A percentile compares a stretch with the other conserved stretches of the same genome.
These are phyloP conservation scores for Neurospora sp. DNA, from an alignment of 495 filamentous ascomycete species.

Conservation along the genomic window DNA sequence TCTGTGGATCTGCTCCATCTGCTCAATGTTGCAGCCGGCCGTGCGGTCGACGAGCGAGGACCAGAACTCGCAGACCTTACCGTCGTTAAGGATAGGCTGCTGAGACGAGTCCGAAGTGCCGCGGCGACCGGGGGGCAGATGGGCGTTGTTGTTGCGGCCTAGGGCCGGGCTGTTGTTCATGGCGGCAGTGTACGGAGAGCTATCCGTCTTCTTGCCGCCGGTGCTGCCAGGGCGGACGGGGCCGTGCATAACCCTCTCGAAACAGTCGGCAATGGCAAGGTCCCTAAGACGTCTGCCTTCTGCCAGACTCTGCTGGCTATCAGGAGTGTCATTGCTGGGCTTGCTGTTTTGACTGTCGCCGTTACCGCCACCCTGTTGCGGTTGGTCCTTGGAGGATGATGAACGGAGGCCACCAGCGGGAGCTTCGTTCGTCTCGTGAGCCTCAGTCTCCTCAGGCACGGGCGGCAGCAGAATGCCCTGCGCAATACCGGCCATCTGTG, in stretches of 20 bases:
- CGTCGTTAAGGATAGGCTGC: conserved; percentile 50
- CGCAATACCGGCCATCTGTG: conserved; percentile 39
- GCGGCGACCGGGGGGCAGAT: not conserved
- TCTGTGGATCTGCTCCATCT: conserved; percentile 89
- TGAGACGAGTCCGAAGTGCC: conserved; percentile 25
- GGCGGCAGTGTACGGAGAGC: not conserved
- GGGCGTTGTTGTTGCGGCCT: not conserved
- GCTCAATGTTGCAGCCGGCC: conserved; percentile 79
- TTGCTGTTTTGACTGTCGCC: conserved; percentile 23
- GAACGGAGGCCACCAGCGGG: not conserved
- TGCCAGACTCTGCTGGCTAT: not conserved
- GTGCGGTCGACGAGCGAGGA: conserved; percentile 50
- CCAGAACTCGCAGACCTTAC: conserved; percentile 45
- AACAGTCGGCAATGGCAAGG: not conserved
- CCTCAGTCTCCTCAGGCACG: not conserved
- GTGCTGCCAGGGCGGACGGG: not conserved
- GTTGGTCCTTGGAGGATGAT: not conserved
- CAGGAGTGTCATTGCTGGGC: conserved; percentile 18
- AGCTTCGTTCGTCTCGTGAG: not conserved
- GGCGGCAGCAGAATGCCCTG: conserved; percentile 27
- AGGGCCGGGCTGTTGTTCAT: conserved; percentile 2
- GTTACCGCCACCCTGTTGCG: not conserved
- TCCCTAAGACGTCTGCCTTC: not conserved
- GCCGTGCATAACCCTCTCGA: not conserved
- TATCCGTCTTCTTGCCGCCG: not conserved